Conservation (phyloP, 176 grass and related monocot genomes). For the Tillandsia leiboldiana region DNA sequence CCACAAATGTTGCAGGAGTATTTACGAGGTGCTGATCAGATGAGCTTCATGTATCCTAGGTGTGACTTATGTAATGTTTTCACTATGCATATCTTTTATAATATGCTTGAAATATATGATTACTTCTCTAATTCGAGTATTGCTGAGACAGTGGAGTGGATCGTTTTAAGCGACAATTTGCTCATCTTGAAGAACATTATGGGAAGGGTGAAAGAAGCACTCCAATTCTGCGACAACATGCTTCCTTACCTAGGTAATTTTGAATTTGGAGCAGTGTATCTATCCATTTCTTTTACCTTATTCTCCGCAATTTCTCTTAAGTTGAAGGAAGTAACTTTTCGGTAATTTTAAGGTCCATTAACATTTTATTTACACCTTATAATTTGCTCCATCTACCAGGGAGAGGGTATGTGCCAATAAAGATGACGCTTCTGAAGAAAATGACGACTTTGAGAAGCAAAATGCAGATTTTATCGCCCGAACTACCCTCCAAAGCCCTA, state of each 20-base stretch:
- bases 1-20: constrained; percentile 82
- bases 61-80: constrained; percentile 19
- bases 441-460: constrained; percentile 34
- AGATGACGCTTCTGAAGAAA: constrained; percentile 23
- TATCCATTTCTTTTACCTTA: background rate
- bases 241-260: constrained; percentile 77
- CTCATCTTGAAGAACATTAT: constrained; percentile 76
- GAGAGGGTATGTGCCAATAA: constrained; percentile 57
- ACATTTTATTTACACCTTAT: constrained; percentile 15
- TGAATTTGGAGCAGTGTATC: constrained; percentile 5
- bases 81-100: constrained; percentile 6
- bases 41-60: constrained; percentile 86
- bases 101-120: background rate
- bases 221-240: constrained; percentile 55
- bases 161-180: constrained; percentile 91
- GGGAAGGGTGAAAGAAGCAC: constrained; percentile 54
- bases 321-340: constrained; percentile 9
- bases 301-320: background rate
- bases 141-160: constrained; percentile 69
- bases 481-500: constrained; percentile 16
- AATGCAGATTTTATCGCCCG: constrained; percentile 35
- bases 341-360: constrained; percentile 7
- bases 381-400: constrained; percentile 17
- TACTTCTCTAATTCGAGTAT: constrained; percentile 19
- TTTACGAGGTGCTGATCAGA: constrained; percentile 51